Evolutionary conservation across 2,329 filamentous ascomycete genomes (phyloP), one percentile per base, ranked within the genome.

Genomic region (Colletotrichum higginsianum): DNA sequence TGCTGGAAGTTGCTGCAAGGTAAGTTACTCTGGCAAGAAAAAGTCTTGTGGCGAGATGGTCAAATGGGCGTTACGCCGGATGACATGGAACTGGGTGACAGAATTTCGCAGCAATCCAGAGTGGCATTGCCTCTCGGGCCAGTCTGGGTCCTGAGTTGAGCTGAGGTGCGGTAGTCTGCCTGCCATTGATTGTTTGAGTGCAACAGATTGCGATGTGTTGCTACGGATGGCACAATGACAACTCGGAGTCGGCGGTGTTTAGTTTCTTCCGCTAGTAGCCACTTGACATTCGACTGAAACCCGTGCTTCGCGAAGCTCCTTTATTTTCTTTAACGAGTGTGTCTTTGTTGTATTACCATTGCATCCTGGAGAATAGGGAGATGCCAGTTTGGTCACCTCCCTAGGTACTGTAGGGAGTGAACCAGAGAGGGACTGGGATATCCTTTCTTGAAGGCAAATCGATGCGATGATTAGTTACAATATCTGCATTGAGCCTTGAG

Each of bases 401-500:
- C 8, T 11, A 35, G 30, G 30, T 35, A 35, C 1, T 35, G 3
- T n/a, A 53, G 60, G 35, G 21, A 15, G 15, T n/a, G 52, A 64
- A 16, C 44, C 23, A 26, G 38, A 15, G 42, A 16, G 6, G 18
- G 18, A n/a, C 44, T 38, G 26, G 61, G 46, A 58, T 26, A 65
- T 53, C 53, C 66, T 47, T 40, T 50, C 52, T 8, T 12, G n/a
- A 38, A 46, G 42, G 23, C 26, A 23, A 16, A 58, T 50, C 46
- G 50, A 23, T 8, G 52, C 42, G 23, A 61, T 38, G 66, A 58
- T 44, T 23, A 55, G n/a, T 23, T 38, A 47, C 49, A 13, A 61
- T 26, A 50, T 15, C 66, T 58, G 60, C 60, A 65, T 44, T 61
- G 21, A 23, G 50, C 44, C 30, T 57, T 65, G 16, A 15, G n/a